Evolutionary conservation across 768 basidiomycete genomes (phyloP).

Genomic region (Mycena latifolia): DNA sequence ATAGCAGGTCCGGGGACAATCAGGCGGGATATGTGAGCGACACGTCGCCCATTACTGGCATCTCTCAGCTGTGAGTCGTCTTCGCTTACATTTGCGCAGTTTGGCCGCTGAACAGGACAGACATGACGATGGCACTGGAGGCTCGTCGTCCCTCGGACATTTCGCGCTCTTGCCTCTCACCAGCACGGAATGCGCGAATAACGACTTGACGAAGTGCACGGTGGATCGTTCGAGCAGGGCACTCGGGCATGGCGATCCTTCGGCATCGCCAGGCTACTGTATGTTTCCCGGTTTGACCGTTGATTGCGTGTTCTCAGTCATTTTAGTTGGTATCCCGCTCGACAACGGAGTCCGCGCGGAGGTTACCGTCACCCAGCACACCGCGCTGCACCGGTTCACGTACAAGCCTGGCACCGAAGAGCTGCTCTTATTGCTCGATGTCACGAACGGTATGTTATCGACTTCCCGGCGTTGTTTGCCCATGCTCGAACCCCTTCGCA

Average conservation of each 20-base stretch:
- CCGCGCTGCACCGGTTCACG: conserved; percentile 57
- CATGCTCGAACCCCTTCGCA: not conserved
- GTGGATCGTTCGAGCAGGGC: conserved; percentile 14
- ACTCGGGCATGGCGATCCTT: conserved; percentile 23
- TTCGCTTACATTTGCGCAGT: not conserved
- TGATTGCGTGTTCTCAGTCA: not conserved
- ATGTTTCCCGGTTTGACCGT: not conserved
- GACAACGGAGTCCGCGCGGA: conserved; percentile 58
- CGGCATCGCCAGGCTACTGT: conserved; percentile 34
- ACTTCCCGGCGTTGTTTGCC: not conserved
- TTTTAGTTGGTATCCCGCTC: conserved; percentile 39
- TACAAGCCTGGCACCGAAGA: conserved; percentile 53
- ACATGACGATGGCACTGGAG: conserved; percentile 31
- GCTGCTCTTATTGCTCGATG: conserved; percentile 34
- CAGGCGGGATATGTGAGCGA: conserved; percentile 35
- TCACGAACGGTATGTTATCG: conserved; percentile 17
- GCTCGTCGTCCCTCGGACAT: conserved; percentile 24
- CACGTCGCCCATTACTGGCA: conserved; percentile 25
- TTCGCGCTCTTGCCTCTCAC: conserved; percentile 30
- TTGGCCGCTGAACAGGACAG: conserved; percentile 5
- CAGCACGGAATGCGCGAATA: conserved; percentile 17
- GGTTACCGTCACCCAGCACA: conserved; percentile 57
- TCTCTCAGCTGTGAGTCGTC: conserved; percentile 23
- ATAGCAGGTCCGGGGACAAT: conserved; percentile 39
- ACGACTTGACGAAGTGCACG: conserved; percentile 26